Percentiles rank a stretch among this genome's conserved stretches.
Conservation (phyloP, 108 stramenopile species). For the Conticribra guillardii region DNA sequence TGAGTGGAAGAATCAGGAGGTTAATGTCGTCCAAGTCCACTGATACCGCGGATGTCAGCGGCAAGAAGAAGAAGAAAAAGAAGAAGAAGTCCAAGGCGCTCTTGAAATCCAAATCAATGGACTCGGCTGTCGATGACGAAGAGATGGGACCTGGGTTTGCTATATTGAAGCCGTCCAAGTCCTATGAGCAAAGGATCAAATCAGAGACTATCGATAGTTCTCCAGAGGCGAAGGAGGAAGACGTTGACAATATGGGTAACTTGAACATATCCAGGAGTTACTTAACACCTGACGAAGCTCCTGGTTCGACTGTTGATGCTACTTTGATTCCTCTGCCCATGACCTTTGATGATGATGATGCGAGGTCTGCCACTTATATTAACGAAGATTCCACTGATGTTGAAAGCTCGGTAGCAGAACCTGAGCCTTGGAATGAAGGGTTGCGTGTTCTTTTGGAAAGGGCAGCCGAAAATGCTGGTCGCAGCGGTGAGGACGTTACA, state of each 20-base stretch:
- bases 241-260: neutral
- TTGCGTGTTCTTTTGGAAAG: slow-evolving; percentile 42
- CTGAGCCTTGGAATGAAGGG: slow-evolving; percentile 17
- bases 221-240: slow-evolving; percentile 20
- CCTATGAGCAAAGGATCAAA: slow-evolving; percentile 10
- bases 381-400: too few relatives aligned
- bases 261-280: slow-evolving; percentile 20
- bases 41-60: slow-evolving; percentile 20
- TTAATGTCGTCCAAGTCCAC: slow-evolving; percentile 34
- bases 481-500: slow-evolving; percentile 41
- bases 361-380: too few relatives aligned
- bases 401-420: too few relatives aligned
- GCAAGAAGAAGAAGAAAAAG: slow-evolving; percentile 23
- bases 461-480: slow-evolving; percentile 51
- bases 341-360: slow-evolving; percentile 26
- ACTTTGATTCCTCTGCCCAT: slow-evolving; percentile 32
- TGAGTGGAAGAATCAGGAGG: slow-evolving; percentile 41
- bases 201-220: neutral
- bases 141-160: slow-evolving; percentile 54
- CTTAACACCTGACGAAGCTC: slow-evolving; percentile 11
- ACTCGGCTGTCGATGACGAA: neutral
- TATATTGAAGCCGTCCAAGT: slow-evolving; percentile 28
- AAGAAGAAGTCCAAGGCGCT: neutral
- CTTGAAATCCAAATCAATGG: slow-evolving; percentile 1
- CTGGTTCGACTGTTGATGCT: neutral